Conservation (phyloP, 129 eudicot species). For the Cynara cardunculus region DNA sequence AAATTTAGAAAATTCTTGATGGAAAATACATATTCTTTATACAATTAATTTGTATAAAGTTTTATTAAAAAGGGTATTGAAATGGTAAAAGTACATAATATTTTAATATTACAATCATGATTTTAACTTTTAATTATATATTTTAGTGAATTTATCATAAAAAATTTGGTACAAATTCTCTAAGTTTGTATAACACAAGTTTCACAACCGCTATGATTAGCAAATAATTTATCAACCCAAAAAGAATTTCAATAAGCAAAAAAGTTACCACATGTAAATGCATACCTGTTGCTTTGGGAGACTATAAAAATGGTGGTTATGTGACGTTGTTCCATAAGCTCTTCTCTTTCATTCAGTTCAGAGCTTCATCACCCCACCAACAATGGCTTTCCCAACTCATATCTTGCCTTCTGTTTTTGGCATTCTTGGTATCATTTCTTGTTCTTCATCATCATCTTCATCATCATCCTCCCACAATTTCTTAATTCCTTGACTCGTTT, state of each 20-base stretch:
- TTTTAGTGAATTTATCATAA: background rate
- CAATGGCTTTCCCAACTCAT: constrained; percentile 38
- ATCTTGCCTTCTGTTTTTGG: constrained; percentile 45
- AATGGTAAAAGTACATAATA: background rate
- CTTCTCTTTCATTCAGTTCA: constrained; percentile 9
- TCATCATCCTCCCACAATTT: background rate
- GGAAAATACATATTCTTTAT: no score
- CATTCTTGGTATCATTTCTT: constrained; percentile 42
- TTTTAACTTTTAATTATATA: background rate
- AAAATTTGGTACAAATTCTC: background rate
- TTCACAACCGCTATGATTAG: background rate
- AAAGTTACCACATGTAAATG: constrained; percentile 24
- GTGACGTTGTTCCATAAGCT: constrained; percentile 28
- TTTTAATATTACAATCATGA: no score
- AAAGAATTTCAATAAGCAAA: constrained; percentile 17
- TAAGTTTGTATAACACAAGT: background rate
- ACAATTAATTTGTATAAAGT: no score
- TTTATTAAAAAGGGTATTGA: background rate
- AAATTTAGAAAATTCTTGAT: no score
- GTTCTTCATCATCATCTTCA: background rate
- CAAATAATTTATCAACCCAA: background rate
- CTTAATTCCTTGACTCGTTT: background rate
- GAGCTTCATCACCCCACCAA: constrained; percentile 42
- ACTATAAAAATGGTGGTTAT: constrained; percentile 19
- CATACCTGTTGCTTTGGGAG: constrained; percentile 16